Base-by-base conservation (phyloP, 768 basidiomycete genomes). In the Boletus sp. region DNA sequence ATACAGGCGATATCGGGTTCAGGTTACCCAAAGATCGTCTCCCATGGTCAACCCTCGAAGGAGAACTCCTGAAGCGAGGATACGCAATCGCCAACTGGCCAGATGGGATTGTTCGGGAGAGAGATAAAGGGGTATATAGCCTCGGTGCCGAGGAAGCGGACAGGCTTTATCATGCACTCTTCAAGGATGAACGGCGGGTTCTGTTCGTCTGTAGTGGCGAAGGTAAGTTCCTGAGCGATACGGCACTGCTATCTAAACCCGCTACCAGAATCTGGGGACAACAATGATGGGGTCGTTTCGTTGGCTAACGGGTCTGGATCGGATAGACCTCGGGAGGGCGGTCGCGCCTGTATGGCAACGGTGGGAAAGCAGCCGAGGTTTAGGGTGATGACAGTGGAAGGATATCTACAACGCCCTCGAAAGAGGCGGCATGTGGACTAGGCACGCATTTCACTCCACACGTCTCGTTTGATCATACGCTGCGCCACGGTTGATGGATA, bases 381-480 rank as follows among this genome's bases (percentile, higher is more conserved):
- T 32, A 53, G 36, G 32, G 29, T 59, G 15, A 55, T 24, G 1
- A 59, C 52, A 20, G 41, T 45, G 4, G 57, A 56, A 32, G 17
- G 15, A 0, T 63, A 47, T 20, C 41, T 7, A 29, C 15, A 24
- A 28, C 44, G 4, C 4, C 7, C n/a, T 36, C 33, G 15, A 2
- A 50, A 42, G 52, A 59, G 33, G 20, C 44, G 10, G 20, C 39
- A 49, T 8, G 9, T n/a, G 33, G 30, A 30, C 5, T 59, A 47
- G 42, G 10, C 17, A 7, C 5, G n/a, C n/a, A 17, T 37, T 32
- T 30, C 4, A 8, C 24, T 0, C 5, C 5, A 11, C 4, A 11
- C 4, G 3, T 33, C 24, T 24, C 24, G 24, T 24, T 24, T 24
- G 24, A 24, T 24, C 3, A 24, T 3, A 24, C 24, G 24, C 24